phyloP scores from a whole-genome alignment of 1,284 basidiomycete genomes.

The Golubevia pallescens region DNA sequence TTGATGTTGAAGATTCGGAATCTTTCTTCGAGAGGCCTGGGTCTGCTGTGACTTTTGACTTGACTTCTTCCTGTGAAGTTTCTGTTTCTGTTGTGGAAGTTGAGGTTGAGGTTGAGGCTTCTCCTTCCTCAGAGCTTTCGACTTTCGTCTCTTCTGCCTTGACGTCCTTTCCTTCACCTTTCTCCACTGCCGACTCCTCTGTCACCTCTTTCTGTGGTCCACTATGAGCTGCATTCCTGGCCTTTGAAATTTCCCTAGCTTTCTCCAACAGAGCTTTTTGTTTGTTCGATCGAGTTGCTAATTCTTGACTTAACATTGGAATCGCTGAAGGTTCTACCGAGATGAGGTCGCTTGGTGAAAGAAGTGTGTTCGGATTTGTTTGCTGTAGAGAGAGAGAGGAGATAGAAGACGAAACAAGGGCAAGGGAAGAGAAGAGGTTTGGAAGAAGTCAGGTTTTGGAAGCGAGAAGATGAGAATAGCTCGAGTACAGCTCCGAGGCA shows the following conservation, averaged over 20 bases:
- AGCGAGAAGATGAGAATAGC: background rate
- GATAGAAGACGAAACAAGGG: background rate
- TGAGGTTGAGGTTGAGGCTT: constrained; percentile 15
- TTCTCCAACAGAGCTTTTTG: constrained; percentile 27
- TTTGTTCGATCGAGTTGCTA: constrained; percentile 10
- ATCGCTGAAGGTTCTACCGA: constrained; percentile 83
- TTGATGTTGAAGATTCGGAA: no score
- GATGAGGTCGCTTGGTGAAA: constrained; percentile 93
- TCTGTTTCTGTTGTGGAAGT: constrained; percentile 19
- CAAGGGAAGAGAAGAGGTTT: background rate
- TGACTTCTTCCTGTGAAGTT: constrained; percentile 7
- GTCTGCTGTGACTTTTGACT: no score
- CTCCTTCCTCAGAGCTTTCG: constrained; percentile 16
- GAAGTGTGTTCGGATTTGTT: constrained; percentile 81
- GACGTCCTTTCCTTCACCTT: constrained; percentile 14
- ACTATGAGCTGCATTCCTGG: constrained; percentile 35
- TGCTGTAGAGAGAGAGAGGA: constrained; percentile 68
- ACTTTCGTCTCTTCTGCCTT: constrained; percentile 15
- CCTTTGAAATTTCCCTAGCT: constrained; percentile 24
- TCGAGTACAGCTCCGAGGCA: no score
- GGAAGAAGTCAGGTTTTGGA: background rate
- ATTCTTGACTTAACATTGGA: constrained; percentile 68
- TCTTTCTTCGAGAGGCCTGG: no score
- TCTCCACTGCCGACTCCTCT: constrained; percentile 18
- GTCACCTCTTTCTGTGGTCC: constrained; percentile 29